Percentiles rank a stretch among this genome's conserved stretches.
phyloP scores from a whole-genome alignment of 148 eudicot genomes.

The Chenopodium berlandieri region DNA sequence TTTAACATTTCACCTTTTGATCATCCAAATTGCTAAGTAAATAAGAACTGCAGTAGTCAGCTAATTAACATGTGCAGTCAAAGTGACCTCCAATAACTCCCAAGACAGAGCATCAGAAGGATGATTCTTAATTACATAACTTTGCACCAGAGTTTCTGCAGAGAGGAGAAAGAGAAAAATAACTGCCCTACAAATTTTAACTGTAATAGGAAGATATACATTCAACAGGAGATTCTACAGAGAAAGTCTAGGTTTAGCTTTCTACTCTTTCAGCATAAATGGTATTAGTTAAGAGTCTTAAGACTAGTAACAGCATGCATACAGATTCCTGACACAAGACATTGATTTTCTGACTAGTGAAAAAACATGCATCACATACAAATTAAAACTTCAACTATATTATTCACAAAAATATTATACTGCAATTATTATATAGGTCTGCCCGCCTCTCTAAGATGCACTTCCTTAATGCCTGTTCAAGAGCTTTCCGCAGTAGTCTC shows the following conservation, averaged over 20 bases:
- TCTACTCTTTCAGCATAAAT: background rate
- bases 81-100: background rate
- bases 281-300: too few relatives aligned
- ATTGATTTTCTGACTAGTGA: background rate
- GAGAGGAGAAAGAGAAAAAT: background rate
- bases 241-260: background rate
- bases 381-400: background rate
- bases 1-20: background rate
- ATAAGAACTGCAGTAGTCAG: background rate
- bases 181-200: background rate
- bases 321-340: background rate
- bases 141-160: background rate
- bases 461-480: slow-evolving; percentile 8
- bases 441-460: background rate
- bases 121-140: background rate
- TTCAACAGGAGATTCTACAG: background rate
- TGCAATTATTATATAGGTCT: background rate
- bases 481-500: background rate
- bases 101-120: background rate
- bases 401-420: background rate
- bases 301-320: background rate
- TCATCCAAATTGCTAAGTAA: background rate
- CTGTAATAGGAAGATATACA: background rate
- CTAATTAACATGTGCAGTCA: background rate
- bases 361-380: background rate